A percentile compares a stretch with the other conserved stretches of the same genome.
Evolutionary conservation across 2,329 filamentous ascomycete species (phyloP).

Genomic region (Phoma herbarum): DNA sequence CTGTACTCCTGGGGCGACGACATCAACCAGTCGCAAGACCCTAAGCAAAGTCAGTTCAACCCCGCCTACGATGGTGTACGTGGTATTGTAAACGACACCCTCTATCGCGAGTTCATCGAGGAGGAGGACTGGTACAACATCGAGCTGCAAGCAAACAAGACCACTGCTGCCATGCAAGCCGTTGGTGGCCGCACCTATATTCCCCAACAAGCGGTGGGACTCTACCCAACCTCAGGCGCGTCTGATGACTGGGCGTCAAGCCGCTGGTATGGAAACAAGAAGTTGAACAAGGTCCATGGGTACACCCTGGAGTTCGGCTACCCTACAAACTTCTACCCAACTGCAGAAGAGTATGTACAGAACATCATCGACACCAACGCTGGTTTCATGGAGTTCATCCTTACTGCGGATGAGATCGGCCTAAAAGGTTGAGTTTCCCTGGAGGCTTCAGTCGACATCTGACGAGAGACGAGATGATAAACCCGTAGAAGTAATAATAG

Average conservation of each 20-base stretch:
- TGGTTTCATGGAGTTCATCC: slow-evolving; percentile 54
- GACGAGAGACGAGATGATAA: background rate
- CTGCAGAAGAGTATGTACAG: slow-evolving; percentile 50
- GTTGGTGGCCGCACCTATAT: slow-evolving; percentile 48
- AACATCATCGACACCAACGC: slow-evolving; percentile 55
- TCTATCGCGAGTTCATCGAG: slow-evolving; percentile 55
- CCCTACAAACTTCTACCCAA: slow-evolving; percentile 54
- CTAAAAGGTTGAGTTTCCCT: slow-evolving; percentile 29
- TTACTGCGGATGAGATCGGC: slow-evolving; percentile 48
- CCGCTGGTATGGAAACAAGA: slow-evolving; percentile 48
- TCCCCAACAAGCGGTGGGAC: slow-evolving; percentile 46
- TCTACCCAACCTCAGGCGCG: slow-evolving; percentile 51
- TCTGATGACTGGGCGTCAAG: slow-evolving; percentile 52
- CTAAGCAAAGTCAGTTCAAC: slow-evolving; percentile 63
- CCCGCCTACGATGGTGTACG: slow-evolving; percentile 61
- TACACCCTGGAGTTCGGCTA: slow-evolving; percentile 55
- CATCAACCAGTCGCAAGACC: slow-evolving; percentile 58
- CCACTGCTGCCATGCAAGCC: slow-evolving; percentile 46
- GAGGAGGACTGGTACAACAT: slow-evolving; percentile 47
- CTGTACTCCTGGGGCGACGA: slow-evolving; percentile 68
- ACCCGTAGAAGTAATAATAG: background rate
- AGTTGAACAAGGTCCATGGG: slow-evolving; percentile 52
- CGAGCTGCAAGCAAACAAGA: slow-evolving; percentile 42
- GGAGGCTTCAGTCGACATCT: background rate
- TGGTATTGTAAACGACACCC: slow-evolving; percentile 61